phyloP scores from a whole-genome alignment of 2,329 filamentous ascomycete species.

The Pezicula rhizophila region DNA sequence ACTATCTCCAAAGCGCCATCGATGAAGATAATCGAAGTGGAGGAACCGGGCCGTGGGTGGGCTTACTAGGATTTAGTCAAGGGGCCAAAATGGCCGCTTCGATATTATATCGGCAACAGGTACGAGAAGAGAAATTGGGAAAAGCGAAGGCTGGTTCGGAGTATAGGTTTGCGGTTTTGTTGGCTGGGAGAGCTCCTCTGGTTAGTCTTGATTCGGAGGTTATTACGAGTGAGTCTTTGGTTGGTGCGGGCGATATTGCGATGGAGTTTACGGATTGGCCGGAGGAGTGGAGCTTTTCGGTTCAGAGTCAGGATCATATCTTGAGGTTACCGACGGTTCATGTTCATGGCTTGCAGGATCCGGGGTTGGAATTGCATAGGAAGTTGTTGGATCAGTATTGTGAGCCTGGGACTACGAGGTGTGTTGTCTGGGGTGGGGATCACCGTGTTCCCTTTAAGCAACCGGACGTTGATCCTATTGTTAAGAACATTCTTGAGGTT shows the following conservation, averaged over 20 bases:
- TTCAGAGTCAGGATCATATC: conserved; percentile 32
- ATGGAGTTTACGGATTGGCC: conserved; percentile 32
- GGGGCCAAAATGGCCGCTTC: conserved; percentile 57
- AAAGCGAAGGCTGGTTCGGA: conserved; percentile 20
- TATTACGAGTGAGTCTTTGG: background rate
- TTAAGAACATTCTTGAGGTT: conserved; percentile 35
- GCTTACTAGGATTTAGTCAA: conserved; percentile 60
- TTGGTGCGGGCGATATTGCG: conserved; percentile 12
- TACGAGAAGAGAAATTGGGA: conserved; percentile 13
- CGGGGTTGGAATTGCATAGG: conserved; percentile 52
- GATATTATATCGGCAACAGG: conserved; percentile 56
- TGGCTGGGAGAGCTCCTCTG: conserved; percentile 56
- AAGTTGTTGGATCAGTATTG: conserved; percentile 54
- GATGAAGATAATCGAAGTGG: conserved; percentile 44
- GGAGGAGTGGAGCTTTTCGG: conserved; percentile 22
- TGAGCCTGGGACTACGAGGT: conserved; percentile 40
- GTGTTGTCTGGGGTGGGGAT: conserved; percentile 69
- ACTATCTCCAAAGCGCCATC: conserved; percentile 40
- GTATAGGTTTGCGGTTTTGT: conserved; percentile 55
- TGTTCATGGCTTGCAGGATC: conserved; percentile 59
- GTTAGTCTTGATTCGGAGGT: conserved; percentile 41
- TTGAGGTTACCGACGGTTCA: conserved; percentile 59
- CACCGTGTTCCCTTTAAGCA: conserved; percentile 67
- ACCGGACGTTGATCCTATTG: conserved; percentile 54
- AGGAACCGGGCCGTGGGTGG: conserved; percentile 48